Percentiles rank a stretch among this genome's conserved stretches.
These are phyloP conservation scores for Martensiomyces pterosporus DNA, from an alignment of 192 early-diverging fungal species.

Conservation along the genomic window DNA sequence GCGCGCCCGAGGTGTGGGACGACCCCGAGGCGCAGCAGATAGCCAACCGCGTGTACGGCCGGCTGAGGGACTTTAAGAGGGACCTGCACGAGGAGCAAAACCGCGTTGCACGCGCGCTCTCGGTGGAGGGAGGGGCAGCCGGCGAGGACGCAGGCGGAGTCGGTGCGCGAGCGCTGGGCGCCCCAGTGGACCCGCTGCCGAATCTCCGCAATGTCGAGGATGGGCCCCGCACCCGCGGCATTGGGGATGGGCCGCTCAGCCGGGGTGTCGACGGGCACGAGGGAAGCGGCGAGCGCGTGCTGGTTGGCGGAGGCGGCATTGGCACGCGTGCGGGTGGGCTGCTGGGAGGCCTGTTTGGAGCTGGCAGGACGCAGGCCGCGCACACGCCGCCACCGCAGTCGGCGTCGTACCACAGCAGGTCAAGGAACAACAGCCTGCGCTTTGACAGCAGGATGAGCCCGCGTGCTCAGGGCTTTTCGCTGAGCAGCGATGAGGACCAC, in stretches of 20 bases:
- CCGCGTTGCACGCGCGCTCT: slow-evolving; percentile 3
- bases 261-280: slow-evolving; percentile 20
- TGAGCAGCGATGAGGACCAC: slow-evolving; percentile 4
- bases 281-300: slow-evolving; percentile 40
- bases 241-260: no score
- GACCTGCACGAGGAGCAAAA: no score
- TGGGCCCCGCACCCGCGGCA: no score
- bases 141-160: slow-evolving; percentile 15
- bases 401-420: no score
- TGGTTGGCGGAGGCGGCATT: no score
- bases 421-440: background rate
- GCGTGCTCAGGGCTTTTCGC: slow-evolving; percentile 8
- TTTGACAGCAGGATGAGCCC: slow-evolving; percentile 5
- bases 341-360: background rate
- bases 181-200: background rate
- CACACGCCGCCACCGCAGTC: background rate
- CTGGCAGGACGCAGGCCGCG: background rate
- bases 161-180: slow-evolving; percentile 23
- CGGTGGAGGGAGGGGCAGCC: background rate
- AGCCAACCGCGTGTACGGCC: slow-evolving; percentile 25
- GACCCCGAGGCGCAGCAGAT: slow-evolving; percentile 43
- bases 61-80: no score
- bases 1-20: slow-evolving; percentile 49
- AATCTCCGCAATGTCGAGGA: slow-evolving; percentile 16
- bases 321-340: background rate